Evolutionary conservation across 2,329 filamentous ascomycete genomes (phyloP).

Genomic region (Trichoderma semiorbis): DNA sequence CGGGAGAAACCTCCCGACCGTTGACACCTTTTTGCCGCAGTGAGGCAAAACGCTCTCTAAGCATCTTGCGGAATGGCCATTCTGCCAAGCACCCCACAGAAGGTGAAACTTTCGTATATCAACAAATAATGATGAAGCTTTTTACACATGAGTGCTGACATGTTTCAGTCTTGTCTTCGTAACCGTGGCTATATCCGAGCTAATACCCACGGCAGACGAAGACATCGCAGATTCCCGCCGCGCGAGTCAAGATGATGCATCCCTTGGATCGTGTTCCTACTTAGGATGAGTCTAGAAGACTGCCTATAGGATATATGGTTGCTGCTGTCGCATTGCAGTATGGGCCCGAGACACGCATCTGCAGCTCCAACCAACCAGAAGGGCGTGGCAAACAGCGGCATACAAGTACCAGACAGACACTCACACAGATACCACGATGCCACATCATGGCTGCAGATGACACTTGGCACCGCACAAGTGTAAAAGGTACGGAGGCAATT

Average conservation of each 20-base stretch:
- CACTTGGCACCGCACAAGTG: background rate
- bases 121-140: background rate
- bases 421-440: background rate
- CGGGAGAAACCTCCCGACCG: background rate
- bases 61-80: background rate
- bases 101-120: conserved; percentile 3
- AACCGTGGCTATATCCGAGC: background rate
- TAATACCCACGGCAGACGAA: background rate
- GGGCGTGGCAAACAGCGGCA: background rate
- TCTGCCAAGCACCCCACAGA: background rate
- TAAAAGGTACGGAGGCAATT: background rate
- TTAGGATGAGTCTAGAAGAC: background rate
- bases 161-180: conserved; percentile 1
- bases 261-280: background rate
- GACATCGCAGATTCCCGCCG: background rate
- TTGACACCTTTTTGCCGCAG: background rate
- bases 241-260: background rate
- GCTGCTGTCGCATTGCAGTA: background rate
- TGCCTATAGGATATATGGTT: background rate
- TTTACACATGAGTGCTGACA: background rate
- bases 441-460: background rate
- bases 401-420: background rate
- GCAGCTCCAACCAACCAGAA: background rate
- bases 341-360: background rate
- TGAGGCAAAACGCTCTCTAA: background rate